A percentile compares a stretch with the other conserved stretches of the same genome.
Conservation (phyloP, 2,329 filamentous ascomycete genomes). For the Xylogone sp. region DNA sequence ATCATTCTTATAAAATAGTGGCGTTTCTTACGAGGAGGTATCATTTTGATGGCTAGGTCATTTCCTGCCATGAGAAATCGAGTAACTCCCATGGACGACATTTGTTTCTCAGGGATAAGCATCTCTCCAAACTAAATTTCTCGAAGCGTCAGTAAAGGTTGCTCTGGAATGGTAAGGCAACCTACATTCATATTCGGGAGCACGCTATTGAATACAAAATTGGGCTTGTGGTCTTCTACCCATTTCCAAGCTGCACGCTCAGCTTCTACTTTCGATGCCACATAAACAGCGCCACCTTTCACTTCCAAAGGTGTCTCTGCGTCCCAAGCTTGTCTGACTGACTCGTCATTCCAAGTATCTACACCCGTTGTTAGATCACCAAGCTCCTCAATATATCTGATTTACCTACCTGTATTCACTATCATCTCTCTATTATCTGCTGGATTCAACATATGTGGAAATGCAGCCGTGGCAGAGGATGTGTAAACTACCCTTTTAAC, state of each 20-base stretch:
- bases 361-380: background rate
- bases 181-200: background rate
- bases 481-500: slow-evolving; percentile 4
- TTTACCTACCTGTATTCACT: too few species aligned
- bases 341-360: slow-evolving; percentile 1
- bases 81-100: background rate
- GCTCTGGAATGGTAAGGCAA: slow-evolving; percentile 9
- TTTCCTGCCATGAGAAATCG: too few species aligned
- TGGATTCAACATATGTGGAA: too few species aligned
- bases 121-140: background rate
- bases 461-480: slow-evolving; percentile 2
- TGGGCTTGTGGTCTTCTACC: background rate
- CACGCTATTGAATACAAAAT: background rate
- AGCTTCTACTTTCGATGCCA: background rate
- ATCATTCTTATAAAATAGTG: too few species aligned
- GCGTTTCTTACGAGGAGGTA: too few species aligned
- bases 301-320: slow-evolving; percentile 12
- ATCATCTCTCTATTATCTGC: background rate
- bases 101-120: background rate
- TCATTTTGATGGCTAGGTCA: too few species aligned
- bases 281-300: background rate
- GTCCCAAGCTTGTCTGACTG: slow-evolving; percentile 16
- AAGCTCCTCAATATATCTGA: too few species aligned
- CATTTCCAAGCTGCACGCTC: slow-evolving; percentile 2
- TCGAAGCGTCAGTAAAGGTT: background rate